phyloP scores from a whole-genome alignment of 2,329 filamentous ascomycete genomes.

The Alternaria panax region DNA sequence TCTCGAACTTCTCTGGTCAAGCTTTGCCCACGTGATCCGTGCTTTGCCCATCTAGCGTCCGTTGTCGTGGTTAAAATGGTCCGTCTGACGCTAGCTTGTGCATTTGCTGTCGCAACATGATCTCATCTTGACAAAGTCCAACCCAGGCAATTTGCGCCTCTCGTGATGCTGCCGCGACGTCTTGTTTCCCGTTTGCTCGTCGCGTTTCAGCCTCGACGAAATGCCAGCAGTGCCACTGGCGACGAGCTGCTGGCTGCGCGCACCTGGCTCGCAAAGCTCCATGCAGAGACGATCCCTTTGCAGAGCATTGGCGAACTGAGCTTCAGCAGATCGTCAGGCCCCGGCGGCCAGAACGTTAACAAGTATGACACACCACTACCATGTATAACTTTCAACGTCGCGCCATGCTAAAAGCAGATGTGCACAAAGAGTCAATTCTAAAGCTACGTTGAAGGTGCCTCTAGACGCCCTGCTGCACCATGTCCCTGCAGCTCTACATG shows the following conservation, averaged over 20 bases:
- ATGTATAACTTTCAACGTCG: slow-evolving; percentile 18
- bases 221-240: slow-evolving; percentile 22
- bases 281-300: slow-evolving; percentile 61
- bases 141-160: not conserved
- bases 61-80: slow-evolving; percentile 14
- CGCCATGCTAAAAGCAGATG: slow-evolving; percentile 54
- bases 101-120: slow-evolving; percentile 13
- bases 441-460: slow-evolving; percentile 68
- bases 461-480: slow-evolving; percentile 60
- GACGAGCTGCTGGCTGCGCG: slow-evolving; percentile 56
- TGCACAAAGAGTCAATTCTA: slow-evolving; percentile 66
- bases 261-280: slow-evolving; percentile 63
- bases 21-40: slow-evolving; percentile 16
- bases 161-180: slow-evolving; percentile 1
- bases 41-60: slow-evolving; percentile 5
- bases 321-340: slow-evolving; percentile 70
- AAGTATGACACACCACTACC: slow-evolving; percentile 57
- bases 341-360: slow-evolving; percentile 73
- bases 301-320: slow-evolving; percentile 64
- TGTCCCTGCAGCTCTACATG: slow-evolving; percentile 63
- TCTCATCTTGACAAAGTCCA: slow-evolving; percentile 22
- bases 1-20: slow-evolving; percentile 6
- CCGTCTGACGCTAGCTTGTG: slow-evolving; percentile 19
- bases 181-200: not conserved
- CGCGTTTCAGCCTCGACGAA: slow-evolving; percentile 3